These are phyloP conservation scores for Torulaspora indica DNA, from an alignment of 805 yeast species.

Conservation along the genomic window DNA sequence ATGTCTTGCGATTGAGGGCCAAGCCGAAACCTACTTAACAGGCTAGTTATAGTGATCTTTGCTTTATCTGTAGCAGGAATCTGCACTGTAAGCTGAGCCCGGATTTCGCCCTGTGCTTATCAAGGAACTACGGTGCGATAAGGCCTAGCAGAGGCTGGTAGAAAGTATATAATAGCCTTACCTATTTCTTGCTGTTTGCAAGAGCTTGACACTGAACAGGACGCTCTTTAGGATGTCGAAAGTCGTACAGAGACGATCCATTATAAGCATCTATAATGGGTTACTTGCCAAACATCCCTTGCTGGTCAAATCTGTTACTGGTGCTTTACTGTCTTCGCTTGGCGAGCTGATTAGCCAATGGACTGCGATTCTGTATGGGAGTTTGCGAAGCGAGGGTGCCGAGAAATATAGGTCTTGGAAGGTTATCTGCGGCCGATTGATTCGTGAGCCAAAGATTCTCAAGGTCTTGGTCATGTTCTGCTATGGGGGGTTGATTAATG, in stretches of 20 bases:
- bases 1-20: too few relatives aligned
- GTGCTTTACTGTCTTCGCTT: conserved; percentile 20
- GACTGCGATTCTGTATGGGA: conserved; percentile 7
- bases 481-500: conserved; percentile 24
- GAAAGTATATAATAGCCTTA: neutral
- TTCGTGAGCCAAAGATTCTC: conserved; percentile 10
- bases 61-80: too few relatives aligned
- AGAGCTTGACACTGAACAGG: neutral
- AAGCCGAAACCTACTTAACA: too few relatives aligned
- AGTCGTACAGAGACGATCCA: neutral
- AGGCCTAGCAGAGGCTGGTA: neutral
- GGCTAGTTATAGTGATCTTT: too few relatives aligned
- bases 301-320: conserved; percentile 19
- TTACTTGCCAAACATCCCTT: conserved; percentile 16
- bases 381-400: neutral
- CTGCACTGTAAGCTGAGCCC: conserved; percentile 1
- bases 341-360: conserved; percentile 23
- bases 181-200: too few relatives aligned
- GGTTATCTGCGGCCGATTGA: conserved; percentile 4
- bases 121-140: conserved; percentile 1
- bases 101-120: conserved; percentile 8
- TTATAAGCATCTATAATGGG: conserved; percentile 13
- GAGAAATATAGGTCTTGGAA: neutral
- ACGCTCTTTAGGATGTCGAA: conserved; percentile 1
- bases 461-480: conserved; percentile 19